Base-by-base conservation (phyloP, 306 rosid species). In the Gastrolobium bilobum region DNA sequence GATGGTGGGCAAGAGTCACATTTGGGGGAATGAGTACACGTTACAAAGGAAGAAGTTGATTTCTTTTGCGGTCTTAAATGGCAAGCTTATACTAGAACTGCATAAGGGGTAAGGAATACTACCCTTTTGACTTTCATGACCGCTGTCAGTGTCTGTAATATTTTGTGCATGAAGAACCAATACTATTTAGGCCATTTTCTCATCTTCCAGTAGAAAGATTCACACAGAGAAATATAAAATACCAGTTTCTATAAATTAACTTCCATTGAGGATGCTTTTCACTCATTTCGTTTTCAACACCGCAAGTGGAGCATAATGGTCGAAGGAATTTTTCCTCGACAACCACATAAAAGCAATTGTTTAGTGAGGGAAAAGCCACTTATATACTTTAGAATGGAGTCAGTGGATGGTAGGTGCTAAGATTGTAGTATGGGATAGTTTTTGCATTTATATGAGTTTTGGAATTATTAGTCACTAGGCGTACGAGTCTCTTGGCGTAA, bases 41-140 rank as follows among this genome's bases (percentile, higher is more conserved):
- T 88, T n/a, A 80, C 78, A n/a, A 73, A 81, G 60, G 84, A 78
- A 79, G 87, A 86, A 72, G 85, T 86, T 9, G 59, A 86, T 48
- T 86, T 89, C 14, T 85, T 83, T 61, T 86, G 85, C 51, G 76
- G 88, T 74, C 86, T 89, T 85, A 84, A 79, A 88, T 83, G 60
- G 86, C 87, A 74, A 89, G 86, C 84, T 82, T 89, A 64, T 86
- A 83, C 64, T 71, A 79, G 61, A 79, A 63, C 37, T 78, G 71
- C 62, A 42, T 34, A n/a, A 37, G 58, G 48, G 34, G 60, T 29
- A 73, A 80, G 35, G 47, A 39, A 51, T 64, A 73, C 60, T 53
- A 11, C 68, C 59, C 30, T 58, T 60, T 54, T 26, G 42, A 37
- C 72, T 57, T 29, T 52, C 73, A 43, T 79, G 40, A 11, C 48